Conservation (phyloP, 805 yeast genomes). For the Candida ascalaphidarum region DNA sequence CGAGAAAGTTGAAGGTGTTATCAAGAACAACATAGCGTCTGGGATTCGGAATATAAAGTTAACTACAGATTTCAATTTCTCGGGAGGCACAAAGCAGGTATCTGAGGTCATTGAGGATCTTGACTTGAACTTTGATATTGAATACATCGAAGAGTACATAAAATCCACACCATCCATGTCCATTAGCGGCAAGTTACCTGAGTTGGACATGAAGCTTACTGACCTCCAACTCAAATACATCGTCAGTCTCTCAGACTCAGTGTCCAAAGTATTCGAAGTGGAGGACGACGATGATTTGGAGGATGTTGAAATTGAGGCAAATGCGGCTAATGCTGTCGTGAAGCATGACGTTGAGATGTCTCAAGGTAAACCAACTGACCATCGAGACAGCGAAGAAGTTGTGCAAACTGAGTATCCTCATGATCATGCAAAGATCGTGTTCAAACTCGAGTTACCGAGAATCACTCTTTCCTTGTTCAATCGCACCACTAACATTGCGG, state of each 20-base stretch:
- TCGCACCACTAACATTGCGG: constrained; percentile 29
- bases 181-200: constrained; percentile 52
- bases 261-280: constrained; percentile 46
- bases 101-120: constrained; percentile 60
- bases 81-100: constrained; percentile 35
- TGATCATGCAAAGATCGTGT: constrained; percentile 30
- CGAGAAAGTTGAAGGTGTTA: constrained; percentile 11
- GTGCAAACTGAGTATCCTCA: constrained; percentile 10
- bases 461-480: constrained; percentile 56
- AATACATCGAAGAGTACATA: constrained; percentile 37
- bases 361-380: neutral
- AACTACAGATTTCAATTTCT: constrained; percentile 51
- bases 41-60: constrained; percentile 69
- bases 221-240: constrained; percentile 64
- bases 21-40: constrained; percentile 50
- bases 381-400: neutral
- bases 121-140: constrained; percentile 53
- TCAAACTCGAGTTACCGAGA: constrained; percentile 53
- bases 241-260: constrained; percentile 42
- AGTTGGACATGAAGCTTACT: constrained; percentile 56
- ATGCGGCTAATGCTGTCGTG: constrained; percentile 47
- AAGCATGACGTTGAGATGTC: constrained; percentile 9
- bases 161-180: constrained; percentile 38
- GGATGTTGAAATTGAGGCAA: constrained; percentile 57
- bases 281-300: constrained; percentile 31